Percentiles rank a stretch among this genome's conserved stretches.
These are phyloP conservation scores for Arthrobotrys conoides DNA, from an alignment of 2,329 filamentous ascomycete genomes.

Conservation along the genomic window DNA sequence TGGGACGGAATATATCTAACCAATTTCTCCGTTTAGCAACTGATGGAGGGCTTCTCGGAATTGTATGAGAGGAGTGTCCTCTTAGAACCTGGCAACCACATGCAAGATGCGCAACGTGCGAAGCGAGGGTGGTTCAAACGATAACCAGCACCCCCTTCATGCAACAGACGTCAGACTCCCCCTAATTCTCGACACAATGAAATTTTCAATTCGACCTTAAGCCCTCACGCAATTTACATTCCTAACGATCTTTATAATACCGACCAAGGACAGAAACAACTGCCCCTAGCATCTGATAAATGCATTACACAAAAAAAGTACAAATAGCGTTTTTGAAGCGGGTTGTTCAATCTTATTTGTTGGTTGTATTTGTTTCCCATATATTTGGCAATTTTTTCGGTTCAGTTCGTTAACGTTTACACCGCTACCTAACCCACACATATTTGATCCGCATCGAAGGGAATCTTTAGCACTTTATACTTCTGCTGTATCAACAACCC, in stretches of 20 bases:
- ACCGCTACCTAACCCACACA: not conserved
- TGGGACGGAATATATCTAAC: conserved; percentile 18
- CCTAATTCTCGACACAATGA: not conserved
- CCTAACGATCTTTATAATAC: conserved; percentile 26
- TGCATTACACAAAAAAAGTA: conserved; percentile 14
- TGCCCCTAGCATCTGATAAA: conserved; percentile 1
- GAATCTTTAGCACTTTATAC: not conserved
- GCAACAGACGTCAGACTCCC: not conserved
- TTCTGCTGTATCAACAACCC: conserved; percentile 32
- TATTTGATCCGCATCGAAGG: not conserved
- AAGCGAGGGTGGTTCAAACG: conserved; percentile 57
- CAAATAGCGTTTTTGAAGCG: conserved; percentile 17
- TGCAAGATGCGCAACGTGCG: conserved; percentile 43
- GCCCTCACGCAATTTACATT: not conserved
- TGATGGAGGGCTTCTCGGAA: conserved; percentile 61
- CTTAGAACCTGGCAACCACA: conserved; percentile 61
- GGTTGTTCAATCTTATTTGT: not conserved
- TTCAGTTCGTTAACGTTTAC: not conserved
- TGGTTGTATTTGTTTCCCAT: conserved; percentile 4
- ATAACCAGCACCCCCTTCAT: conserved; percentile 8
- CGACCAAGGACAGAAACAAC: not conserved
- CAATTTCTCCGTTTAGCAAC: conserved; percentile 35
- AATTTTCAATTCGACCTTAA: conserved; percentile 7
- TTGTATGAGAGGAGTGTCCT: conserved; percentile 64
- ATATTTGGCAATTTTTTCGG: not conserved